Percentiles rank a stretch among this genome's conserved stretches.
Conservation (phyloP, 345 rosid species). For the Barbarea vulgaris region DNA sequence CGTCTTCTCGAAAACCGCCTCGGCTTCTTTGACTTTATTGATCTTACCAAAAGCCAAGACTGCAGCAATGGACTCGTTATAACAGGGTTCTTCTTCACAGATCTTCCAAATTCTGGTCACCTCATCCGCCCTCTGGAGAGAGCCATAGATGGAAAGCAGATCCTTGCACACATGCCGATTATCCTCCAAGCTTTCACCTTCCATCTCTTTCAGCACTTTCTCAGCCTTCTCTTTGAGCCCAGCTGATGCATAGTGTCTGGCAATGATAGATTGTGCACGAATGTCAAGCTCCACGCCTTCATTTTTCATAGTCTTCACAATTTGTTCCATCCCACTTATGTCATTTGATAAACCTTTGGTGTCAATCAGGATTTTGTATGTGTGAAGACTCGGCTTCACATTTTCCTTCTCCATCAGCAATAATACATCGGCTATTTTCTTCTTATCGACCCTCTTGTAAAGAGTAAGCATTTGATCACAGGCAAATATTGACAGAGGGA, state of each 20-base stretch:
- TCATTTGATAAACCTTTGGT: slow-evolving; percentile 70
- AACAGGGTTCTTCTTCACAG: slow-evolving; percentile 59
- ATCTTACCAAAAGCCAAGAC: slow-evolving; percentile 84
- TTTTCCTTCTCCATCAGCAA: slow-evolving; percentile 89
- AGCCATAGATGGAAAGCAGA: slow-evolving; percentile 71
- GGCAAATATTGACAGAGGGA: slow-evolving; percentile 68
- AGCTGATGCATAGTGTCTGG: slow-evolving; percentile 64
- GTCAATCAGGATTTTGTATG: slow-evolving; percentile 73
- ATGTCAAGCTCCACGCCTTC: slow-evolving; percentile 75
- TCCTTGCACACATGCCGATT: slow-evolving; percentile 54
- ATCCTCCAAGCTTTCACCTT: slow-evolving; percentile 64
- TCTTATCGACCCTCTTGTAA: slow-evolving; percentile 75
- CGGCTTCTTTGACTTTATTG: slow-evolving; percentile 70
- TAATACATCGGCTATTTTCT: slow-evolving; percentile 81
- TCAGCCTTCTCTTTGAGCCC: slow-evolving; percentile 71
- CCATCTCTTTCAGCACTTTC: slow-evolving; percentile 71
- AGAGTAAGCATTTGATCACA: slow-evolving; percentile 89
- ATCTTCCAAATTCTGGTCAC: slow-evolving; percentile 81
- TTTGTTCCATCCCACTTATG: slow-evolving; percentile 80
- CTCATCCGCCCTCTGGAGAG: slow-evolving; percentile 71
- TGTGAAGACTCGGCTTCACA: slow-evolving; percentile 62
- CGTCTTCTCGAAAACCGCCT: slow-evolving; percentile 63
- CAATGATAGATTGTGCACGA: slow-evolving; percentile 50
- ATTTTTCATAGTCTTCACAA: slow-evolving; percentile 81
- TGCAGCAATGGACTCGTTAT: slow-evolving; percentile 58